Base-by-base conservation (phyloP, 129 eudicot genomes). In the Pittosporum tobira region DNA sequence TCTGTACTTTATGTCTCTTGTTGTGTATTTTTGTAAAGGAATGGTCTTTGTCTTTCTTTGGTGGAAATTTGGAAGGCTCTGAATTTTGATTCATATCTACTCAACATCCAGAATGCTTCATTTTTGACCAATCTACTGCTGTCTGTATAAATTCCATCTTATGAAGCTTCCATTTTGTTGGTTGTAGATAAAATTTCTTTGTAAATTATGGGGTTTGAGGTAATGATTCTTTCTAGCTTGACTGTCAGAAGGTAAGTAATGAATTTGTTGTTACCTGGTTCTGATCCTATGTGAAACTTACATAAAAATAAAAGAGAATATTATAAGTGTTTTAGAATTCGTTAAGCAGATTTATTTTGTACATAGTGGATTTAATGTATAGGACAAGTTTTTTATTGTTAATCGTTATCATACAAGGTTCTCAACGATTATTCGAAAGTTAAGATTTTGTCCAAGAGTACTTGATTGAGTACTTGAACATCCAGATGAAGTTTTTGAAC, bases 41-140 rank as follows among this genome's bases (percentile, higher is more conserved):
- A 26, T 36, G 40, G 83, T 77, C 79, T 52, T 51, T 77, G 71
- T 72, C 83, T 64, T 68, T n/a, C 58, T 63, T 26, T 59, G 36
- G 5, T 14, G 24, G 53, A 48, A 62, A 29, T 57, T 51, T 72
- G 75, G 62, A 69, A 16, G 72, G 59, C 27, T 55, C 47, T 18
- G 46, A 40, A 60, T 48, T 44, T 24, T 51, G 26, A 53, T 29
- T 61, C 61, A 30, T 57, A 29, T 51, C 48, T 61, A 22, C 62
- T 18, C 48, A n/a, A n/a, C n/a, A 34, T 51, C 48, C 28, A 43
- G 10, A 57, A 46, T 48, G 62, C 29, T 37, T 62, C 48, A 24
- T 31, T 16, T 23, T 63, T 21, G 2, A 50, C 56, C 34, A 49
- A 3, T 36, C 56, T n/a, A n/a, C n/a, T 63, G 40, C 26, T 55